phyloP scores from a whole-genome alignment of 257 asterid genomes.

The Ilex asprella region DNA sequence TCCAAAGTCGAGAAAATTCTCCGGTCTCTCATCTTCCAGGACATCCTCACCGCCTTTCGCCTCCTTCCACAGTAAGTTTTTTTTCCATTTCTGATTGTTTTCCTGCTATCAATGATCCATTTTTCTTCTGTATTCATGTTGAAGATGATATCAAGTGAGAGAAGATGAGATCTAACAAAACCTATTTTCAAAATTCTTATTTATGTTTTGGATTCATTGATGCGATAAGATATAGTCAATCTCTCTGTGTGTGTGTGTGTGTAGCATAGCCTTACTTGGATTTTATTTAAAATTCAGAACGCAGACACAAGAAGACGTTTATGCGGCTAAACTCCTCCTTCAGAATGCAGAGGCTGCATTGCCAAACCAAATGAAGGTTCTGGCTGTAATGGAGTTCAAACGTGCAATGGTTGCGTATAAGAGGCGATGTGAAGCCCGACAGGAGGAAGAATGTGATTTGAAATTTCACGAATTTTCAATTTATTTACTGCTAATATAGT shows the following conservation, averaged over 20 bases:
- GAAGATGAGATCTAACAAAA: not conserved
- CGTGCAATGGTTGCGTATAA: constrained; percentile 66
- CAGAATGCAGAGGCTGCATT: constrained; percentile 67
- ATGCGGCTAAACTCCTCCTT: constrained; percentile 59
- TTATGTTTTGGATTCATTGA: not conserved
- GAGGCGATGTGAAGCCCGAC: constrained; percentile 49
- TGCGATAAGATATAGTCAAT: not conserved
- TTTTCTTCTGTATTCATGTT: not conserved
- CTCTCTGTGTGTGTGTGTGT: not conserved
- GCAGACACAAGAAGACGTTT: constrained; percentile 45
- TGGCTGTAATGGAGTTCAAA: constrained; percentile 57
- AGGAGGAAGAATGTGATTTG: constrained; percentile 39
- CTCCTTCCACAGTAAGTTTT: constrained; percentile 58
- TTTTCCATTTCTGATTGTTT: not conserved
- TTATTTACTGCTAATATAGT: not conserved
- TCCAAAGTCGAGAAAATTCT: constrained; percentile 48
- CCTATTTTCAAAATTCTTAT: not conserved
- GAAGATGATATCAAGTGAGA: not conserved
- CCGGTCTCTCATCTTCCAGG: constrained; percentile 62
- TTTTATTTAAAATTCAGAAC: constrained; percentile 32
- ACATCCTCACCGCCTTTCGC: constrained; percentile 61
- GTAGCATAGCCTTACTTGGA: constrained; percentile 2
- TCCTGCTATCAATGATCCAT: no score
- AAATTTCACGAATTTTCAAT: not conserved
- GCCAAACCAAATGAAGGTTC: constrained; percentile 65